Base-by-base conservation (phyloP, 306 rosid species). In the Quercus cerris region DNA sequence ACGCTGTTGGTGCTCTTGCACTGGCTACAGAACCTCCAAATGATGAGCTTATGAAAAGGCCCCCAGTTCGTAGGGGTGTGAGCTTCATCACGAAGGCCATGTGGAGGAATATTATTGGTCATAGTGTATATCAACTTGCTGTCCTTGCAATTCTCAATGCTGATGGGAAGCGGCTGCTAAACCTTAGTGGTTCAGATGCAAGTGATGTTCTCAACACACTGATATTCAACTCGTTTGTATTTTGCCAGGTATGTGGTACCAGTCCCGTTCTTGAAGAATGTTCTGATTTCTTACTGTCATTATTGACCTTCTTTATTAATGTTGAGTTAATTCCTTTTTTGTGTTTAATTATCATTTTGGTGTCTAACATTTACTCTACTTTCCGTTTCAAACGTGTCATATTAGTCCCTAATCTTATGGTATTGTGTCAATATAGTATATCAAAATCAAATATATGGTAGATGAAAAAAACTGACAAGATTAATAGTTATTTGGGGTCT, bases 61-160 rank as follows among this genome's bases (percentile, higher is more conserved):
- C 81, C 11, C 98, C 99, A 1, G 92, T 95, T 75, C 84, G 78
- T 31, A 87, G 85, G 82, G 93, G 92, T 76, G 56, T 82, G 62
- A 88, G 86, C 88, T 93, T 95, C 79, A 90, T 95, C 71, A 95
- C 99, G 64, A 93, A 85, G 81, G 52, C 89, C 75, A 95, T 95
- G 99, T 93, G 98, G 99, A 89, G 99, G 84, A 95, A 95, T 80
- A 91, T 95, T 74, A 75, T 95, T 30, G 99, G 99, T 71, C 99
- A 95, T 87, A 91, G 99, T 70, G 84, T 88, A 71, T 95, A 89
- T 75, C 99, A 95, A 75, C 86, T 95, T 46, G 83, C 79, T 77
- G 89, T 93, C 57, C 96, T 95, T 23, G 90, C 56, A 3, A 76
- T 88, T 83, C 90, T 95, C 19, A 77, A 84, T 81, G 90, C 93